Conservation (phyloP, 108 stramenopile genomes). For the Cylindrotheca fusiformis region DNA sequence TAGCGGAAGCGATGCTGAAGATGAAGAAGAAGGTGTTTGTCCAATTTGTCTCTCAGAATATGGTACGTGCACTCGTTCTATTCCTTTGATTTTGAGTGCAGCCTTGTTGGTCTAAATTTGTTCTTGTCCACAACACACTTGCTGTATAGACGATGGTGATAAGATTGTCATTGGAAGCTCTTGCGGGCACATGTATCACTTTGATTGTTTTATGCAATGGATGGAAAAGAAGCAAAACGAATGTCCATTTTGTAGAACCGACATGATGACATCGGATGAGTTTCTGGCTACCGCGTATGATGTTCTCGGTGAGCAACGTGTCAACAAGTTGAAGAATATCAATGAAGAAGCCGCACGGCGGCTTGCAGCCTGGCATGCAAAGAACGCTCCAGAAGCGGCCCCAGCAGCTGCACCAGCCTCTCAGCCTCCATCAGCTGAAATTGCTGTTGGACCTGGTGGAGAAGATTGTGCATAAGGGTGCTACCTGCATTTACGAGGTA, state of each 20-base stretch:
- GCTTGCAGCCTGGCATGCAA: constrained; percentile 4
- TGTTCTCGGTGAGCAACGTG: constrained; percentile 16
- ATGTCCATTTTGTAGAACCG: constrained; percentile 37
- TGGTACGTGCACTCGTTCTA: constrained; percentile 12
- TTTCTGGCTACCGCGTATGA: constrained; percentile 11
- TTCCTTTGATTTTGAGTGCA: no score
- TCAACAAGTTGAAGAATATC: constrained; percentile 11
- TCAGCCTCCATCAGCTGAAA: neutral
- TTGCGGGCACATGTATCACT: constrained; percentile 34
- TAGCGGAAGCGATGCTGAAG: neutral
- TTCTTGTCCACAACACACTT: neutral
- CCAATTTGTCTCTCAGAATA: constrained; percentile 19
- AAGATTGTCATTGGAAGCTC: constrained; percentile 16
- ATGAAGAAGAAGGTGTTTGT: neutral
- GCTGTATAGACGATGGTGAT: constrained; percentile 27
- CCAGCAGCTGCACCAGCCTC: neutral
- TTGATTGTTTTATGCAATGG: constrained; percentile 37
- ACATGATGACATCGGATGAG: constrained; percentile 30
- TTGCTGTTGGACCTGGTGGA: no score
- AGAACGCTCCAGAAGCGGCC: neutral
- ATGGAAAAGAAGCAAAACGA: constrained; percentile 21
- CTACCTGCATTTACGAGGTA: no score
- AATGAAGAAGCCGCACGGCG: constrained; percentile 15
- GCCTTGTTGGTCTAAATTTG: neutral
- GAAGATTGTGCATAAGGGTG: no score